Percentiles rank a stretch among this genome's conserved stretches.
phyloP scores from a whole-genome alignment of 768 basidiomycete genomes.

The Rubroboletus pulcherrimus region DNA sequence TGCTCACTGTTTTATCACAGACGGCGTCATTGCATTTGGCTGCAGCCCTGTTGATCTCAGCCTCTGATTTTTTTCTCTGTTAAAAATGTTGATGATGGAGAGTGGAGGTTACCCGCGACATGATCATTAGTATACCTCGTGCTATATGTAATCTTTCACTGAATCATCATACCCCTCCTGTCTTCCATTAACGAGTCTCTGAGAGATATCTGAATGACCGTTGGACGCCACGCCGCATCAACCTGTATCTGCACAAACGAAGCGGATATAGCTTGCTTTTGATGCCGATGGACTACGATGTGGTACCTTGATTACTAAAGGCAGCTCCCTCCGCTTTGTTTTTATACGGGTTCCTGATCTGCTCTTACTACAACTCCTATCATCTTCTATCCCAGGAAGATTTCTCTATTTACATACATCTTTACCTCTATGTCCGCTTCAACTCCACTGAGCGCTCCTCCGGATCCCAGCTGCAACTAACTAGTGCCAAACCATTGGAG shows the following conservation, averaged over 20 bases:
- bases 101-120: background rate
- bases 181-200: background rate
- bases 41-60: background rate
- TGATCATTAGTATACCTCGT: background rate
- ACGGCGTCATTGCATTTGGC: background rate
- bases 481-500: background rate
- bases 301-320: background rate
- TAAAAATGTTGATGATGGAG: background rate
- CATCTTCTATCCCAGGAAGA: conserved; percentile 30
- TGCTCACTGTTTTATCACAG: background rate
- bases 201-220: background rate
- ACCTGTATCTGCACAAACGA: background rate
- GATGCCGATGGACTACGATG: background rate
- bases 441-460: conserved; percentile 56
- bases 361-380: background rate
- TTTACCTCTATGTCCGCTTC: conserved; percentile 52
- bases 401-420: conserved; percentile 40
- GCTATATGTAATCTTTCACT: background rate
- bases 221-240: background rate
- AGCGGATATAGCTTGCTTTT: background rate
- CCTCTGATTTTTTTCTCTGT: background rate
- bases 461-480: conserved; percentile 46
- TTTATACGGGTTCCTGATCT: background rate
- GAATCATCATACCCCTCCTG: background rate
- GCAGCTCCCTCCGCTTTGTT: too few relatives aligned